Evolutionary conservation across 164 flowering plant species (phyloP), one percentile per base, ranked within the genome.

Genomic region (Houttuynia cordata): DNA sequence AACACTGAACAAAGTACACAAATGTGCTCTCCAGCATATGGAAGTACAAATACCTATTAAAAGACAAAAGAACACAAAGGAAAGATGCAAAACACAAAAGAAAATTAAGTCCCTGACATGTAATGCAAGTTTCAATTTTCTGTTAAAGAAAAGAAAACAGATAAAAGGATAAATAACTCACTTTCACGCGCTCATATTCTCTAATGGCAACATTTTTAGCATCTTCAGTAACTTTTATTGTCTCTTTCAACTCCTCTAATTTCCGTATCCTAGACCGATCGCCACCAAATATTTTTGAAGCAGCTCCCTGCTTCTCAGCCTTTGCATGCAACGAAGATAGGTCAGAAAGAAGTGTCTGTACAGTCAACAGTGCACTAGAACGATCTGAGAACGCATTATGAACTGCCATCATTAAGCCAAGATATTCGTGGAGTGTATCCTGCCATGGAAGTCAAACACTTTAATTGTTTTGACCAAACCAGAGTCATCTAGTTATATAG

Each of bases 131-230:
- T 45, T 45, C 49, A 45, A 45, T 8, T 45, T 45, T 42, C 17
- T 45, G 8, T 45, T 12, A 12, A 12, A 7, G 12, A 3, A 45
- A 45, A 45, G 12, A 3, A 45, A 45, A 45, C 1, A 45, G 49
- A 45, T 2, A 8, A n/a, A 45, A 45, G 17, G 17, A 45, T 12
- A 45, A 45, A 45, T 45, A 45, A 45, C 12, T 7, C 80, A 90
- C 99, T 96, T 93, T 93, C 67, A 93, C 88, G 30, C 87, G 75
- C 69, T 86, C 95, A 70, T 90, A 93, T 70, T 85, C 89, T 75
- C 79, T 73, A 40, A 80, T 63, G 47, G 99, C 96, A 68, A 76
- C 72, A 73, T 70, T 74, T 75, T 90, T 93, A 55, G 96, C 87
- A 71, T 86, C 91, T 72, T 93, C 97, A 10, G 96, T 82, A 22